phyloP scores from a whole-genome alignment of 2,329 filamentous ascomycete species.

The Pestalotiopsis sp. region DNA sequence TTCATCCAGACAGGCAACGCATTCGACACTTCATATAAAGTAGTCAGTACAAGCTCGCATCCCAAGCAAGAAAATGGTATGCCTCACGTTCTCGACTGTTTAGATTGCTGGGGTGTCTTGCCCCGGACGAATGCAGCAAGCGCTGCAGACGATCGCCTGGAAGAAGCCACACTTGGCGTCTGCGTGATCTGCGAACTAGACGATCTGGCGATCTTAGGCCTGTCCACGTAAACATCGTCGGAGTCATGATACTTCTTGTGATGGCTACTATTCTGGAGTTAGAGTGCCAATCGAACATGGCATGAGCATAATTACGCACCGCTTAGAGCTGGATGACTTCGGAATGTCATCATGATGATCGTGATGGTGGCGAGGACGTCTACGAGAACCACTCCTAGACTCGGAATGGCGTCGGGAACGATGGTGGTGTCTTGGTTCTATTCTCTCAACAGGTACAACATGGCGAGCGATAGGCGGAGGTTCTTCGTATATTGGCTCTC shows the following conservation, averaged over 20 bases:
- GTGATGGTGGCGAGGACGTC: conserved; percentile 18
- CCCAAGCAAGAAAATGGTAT: conserved; percentile 17
- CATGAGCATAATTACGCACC: conserved; percentile 24
- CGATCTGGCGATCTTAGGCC: conserved; percentile 30
- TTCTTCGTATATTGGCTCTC: conserved; percentile 15
- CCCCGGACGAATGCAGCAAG: conserved; percentile 31
- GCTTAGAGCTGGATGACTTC: conserved; percentile 26
- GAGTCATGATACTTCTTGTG: conserved; percentile 31
- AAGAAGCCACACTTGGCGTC: conserved; percentile 37
- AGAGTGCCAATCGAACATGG: conserved; percentile 20
- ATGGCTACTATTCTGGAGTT: conserved; percentile 6
- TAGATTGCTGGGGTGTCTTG: conserved; percentile 22
- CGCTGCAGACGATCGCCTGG: conserved; percentile 33
- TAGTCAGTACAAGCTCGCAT: conserved; percentile 18
- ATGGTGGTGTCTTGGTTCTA: conserved; percentile 21
- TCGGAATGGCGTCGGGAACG: conserved; percentile 22
- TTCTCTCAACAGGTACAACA: conserved; percentile 17
- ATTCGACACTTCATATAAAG: conserved; percentile 57
- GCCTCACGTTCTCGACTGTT: conserved; percentile 15
- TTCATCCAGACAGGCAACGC: conserved; percentile 72
- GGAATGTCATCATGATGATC: conserved; percentile 25
- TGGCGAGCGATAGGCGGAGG: conserved; percentile 15
- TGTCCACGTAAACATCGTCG: conserved; percentile 30
- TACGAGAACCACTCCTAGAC: conserved; percentile 26
- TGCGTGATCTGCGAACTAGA: conserved; percentile 34